phyloP scores from a whole-genome alignment of 2,329 filamentous ascomycete species.

The Rugonectria rugulosa region DNA sequence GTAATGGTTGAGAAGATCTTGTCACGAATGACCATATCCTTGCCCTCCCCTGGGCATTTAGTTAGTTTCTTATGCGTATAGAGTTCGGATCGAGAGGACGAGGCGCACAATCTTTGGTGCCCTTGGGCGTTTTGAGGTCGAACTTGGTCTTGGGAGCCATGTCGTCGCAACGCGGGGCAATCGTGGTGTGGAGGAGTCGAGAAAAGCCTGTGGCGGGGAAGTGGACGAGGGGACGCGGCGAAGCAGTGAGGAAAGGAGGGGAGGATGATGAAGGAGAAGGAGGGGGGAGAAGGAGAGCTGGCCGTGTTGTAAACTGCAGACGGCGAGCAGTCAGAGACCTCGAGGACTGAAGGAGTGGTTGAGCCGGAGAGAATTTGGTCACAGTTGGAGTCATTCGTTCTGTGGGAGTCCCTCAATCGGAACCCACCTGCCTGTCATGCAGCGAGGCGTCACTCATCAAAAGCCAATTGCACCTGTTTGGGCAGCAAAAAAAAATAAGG shows the following conservation, averaged over 20 bases:
- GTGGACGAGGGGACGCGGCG: conserved; percentile 21
- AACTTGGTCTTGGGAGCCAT: conserved; percentile 44
- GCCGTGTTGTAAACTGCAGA: conserved; percentile 18
- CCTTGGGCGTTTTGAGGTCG: conserved; percentile 84
- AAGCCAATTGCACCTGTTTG: conserved; percentile 22
- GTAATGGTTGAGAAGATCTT: conserved; percentile 80
- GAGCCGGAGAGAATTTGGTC: conserved; percentile 35
- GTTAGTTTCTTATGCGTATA: conserved; percentile 21
- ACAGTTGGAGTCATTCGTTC: conserved; percentile 37
- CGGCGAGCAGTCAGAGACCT: conserved; percentile 16
- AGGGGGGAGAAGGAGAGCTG: conserved; percentile 4
- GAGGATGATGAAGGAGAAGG: not conserved
- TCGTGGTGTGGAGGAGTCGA: conserved; percentile 34
- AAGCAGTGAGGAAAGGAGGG: conserved; percentile 13
- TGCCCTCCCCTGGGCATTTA: conserved; percentile 63
- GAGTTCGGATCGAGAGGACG: not conserved
- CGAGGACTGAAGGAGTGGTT: conserved; percentile 26
- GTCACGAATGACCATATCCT: conserved; percentile 81
- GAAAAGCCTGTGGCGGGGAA: conserved; percentile 34
- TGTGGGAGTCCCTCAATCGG: conserved; percentile 28
- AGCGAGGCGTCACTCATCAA: conserved; percentile 14
- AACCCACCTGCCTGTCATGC: conserved; percentile 35
- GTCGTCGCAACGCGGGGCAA: conserved; percentile 36
- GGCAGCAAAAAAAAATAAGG: not conserved
- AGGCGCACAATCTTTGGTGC: conserved; percentile 78